Evolutionary conservation across 139 green algal genomes (phyloP).

Genomic region (Chlorella sp.): DNA sequence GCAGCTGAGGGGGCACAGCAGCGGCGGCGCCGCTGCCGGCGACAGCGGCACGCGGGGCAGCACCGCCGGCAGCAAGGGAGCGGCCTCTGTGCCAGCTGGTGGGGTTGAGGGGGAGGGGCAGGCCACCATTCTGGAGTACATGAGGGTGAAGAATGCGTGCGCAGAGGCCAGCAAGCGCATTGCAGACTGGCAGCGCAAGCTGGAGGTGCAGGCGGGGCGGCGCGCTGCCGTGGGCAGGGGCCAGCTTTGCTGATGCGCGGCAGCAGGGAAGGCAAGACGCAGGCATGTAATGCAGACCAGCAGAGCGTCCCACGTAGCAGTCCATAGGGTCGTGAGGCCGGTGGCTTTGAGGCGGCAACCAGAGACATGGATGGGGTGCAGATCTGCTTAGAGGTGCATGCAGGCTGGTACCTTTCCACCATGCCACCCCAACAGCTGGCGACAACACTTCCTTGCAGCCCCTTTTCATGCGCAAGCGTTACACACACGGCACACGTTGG

Average conservation of each 20-base stretch:
- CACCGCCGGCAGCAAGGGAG: not conserved
- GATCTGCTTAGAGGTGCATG: too few species aligned
- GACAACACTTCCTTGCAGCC: too few species aligned
- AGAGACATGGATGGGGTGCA: too few species aligned
- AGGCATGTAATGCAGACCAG: not conserved
- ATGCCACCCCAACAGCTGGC: too few species aligned
- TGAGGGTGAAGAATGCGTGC: slow-evolving; percentile 78
- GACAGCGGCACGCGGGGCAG: not conserved
- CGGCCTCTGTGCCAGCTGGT: not conserved
- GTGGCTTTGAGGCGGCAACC: too few species aligned
- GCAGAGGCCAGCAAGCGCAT: slow-evolving; percentile 69
- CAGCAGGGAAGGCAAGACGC: not conserved
- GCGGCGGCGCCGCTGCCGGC: not conserved
- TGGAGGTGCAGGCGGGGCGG: slow-evolving; percentile 61
- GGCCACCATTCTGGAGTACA: slow-evolving; percentile 89
- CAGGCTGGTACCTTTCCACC: too few species aligned
- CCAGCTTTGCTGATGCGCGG: not conserved
- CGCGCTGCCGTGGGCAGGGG: not conserved
- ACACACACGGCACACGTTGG: too few species aligned
- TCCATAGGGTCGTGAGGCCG: too few species aligned
- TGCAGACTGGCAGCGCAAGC: slow-evolving; percentile 76
- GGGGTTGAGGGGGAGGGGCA: slow-evolving; percentile 38
- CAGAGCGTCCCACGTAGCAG: too few species aligned
- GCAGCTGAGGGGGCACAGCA: slow-evolving; percentile 2
- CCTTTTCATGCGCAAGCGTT: too few species aligned